Conservation (phyloP, 345 rosid genomes). For the Litchi chinensis region DNA sequence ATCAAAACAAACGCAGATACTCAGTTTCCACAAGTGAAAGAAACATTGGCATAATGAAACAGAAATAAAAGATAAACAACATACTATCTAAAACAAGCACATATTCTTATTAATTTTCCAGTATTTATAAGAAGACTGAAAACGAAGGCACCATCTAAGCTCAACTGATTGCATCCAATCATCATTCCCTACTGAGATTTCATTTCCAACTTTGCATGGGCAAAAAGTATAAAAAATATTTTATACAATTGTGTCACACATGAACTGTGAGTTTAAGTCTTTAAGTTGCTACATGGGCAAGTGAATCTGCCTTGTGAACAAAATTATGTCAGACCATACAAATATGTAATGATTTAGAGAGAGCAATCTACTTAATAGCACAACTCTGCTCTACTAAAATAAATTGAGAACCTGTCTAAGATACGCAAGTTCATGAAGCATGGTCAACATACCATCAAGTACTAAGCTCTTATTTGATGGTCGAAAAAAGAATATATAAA, state of each 20-base stretch:
- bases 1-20: not conserved
- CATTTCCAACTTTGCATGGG: not conserved
- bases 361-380: not conserved
- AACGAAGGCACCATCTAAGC: not conserved
- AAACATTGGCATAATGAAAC: not conserved
- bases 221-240: not conserved
- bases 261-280: not conserved
- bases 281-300: not conserved
- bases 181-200: not conserved
- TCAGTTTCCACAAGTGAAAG: not conserved
- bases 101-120: not conserved
- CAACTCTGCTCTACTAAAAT: not conserved
- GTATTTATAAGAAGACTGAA: not conserved
- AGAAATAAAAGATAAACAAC: not conserved
- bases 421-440: not conserved
- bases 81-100: not conserved
- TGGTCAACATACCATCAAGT: not conserved
- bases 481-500: not conserved
- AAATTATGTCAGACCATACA: not conserved
- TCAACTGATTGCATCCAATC: not conserved
- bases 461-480: not conserved
- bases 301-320: not conserved
- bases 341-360: not conserved
- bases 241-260: not conserved
- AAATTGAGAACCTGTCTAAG: not conserved